Evolutionary conservation across 495 filamentous ascomycete genomes (phyloP).

Genomic region (Podospora australis): DNA sequence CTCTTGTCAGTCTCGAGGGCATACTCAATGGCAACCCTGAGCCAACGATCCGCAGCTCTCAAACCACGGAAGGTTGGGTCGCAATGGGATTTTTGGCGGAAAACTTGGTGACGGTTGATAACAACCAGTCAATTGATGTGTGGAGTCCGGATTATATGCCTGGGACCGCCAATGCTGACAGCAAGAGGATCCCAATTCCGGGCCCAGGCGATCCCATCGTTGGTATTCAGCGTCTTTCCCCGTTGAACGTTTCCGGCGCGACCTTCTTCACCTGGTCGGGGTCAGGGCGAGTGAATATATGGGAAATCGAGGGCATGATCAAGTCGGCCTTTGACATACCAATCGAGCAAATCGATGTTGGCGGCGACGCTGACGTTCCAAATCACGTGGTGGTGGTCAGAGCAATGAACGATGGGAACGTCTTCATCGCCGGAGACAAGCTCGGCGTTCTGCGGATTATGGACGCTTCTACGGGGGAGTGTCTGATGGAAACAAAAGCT

Average conservation of each 20-base stretch:
- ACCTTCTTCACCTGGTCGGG: constrained; percentile 85
- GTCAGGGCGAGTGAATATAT: constrained; percentile 70
- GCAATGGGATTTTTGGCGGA: constrained; percentile 66
- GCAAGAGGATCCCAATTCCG: constrained; percentile 41
- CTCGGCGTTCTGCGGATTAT: constrained; percentile 66
- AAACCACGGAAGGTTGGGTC: constrained; percentile 30
- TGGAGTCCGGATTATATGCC: constrained; percentile 41
- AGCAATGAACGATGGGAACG: constrained; percentile 51
- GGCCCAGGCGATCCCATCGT: constrained; percentile 75
- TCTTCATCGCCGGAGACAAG: constrained; percentile 77
- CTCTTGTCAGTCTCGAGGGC: constrained; percentile 32
- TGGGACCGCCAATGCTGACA: constrained; percentile 20
- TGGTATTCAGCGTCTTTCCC: constrained; percentile 59
- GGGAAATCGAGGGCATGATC: constrained; percentile 67
- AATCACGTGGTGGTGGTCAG: constrained; percentile 75
- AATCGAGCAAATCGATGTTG: constrained; percentile 55
- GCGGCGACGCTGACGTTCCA: constrained; percentile 47
- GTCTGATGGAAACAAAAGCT: constrained; percentile 64
- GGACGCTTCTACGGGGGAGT: constrained; percentile 43
- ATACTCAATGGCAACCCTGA: constrained; percentile 28
- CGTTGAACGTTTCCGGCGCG: constrained; percentile 51
- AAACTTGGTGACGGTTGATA: constrained; percentile 70
- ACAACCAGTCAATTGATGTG: constrained; percentile 63
- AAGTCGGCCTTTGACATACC: constrained; percentile 56
- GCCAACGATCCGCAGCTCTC: constrained; percentile 21